Conservation (phyloP, 352 stramenopile genomes). For the Phytophthora tubulina region DNA sequence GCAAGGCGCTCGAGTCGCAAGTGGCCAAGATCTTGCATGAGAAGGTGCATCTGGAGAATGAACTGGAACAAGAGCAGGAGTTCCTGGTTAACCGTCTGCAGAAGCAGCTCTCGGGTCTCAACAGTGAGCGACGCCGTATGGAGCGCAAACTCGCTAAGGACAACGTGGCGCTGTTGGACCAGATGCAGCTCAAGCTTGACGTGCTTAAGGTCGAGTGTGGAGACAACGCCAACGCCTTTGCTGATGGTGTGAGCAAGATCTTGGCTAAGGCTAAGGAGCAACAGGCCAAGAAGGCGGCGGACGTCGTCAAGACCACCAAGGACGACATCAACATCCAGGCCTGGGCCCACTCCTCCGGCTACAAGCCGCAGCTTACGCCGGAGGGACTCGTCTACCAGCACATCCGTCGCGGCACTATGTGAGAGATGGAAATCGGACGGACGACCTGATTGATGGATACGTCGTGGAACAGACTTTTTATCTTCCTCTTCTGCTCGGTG, state of each 20-base stretch:
- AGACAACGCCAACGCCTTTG: slow-evolving; percentile 70
- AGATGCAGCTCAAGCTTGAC: slow-evolving; percentile 75
- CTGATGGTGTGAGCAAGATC: slow-evolving; percentile 61
- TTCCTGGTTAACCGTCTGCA: slow-evolving; percentile 89
- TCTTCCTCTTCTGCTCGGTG: slow-evolving; percentile 11
- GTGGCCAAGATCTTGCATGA: slow-evolving; percentile 85
- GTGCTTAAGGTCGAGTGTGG: slow-evolving; percentile 60
- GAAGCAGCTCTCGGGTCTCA: slow-evolving; percentile 79
- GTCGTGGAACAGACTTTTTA: slow-evolving; percentile 8
- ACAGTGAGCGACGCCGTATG: slow-evolving; percentile 76
- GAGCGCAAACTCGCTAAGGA: slow-evolving; percentile 83
- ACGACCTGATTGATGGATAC: slow-evolving; percentile 1
- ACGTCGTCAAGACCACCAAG: slow-evolving; percentile 59
- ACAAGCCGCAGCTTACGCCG: slow-evolving; percentile 51
- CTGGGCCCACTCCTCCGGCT: slow-evolving; percentile 39
- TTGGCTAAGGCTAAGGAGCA: slow-evolving; percentile 64
- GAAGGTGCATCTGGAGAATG: slow-evolving; percentile 88
- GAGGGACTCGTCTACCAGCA: slow-evolving; percentile 75
- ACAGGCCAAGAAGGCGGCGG: slow-evolving; percentile 59
- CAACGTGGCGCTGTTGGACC: slow-evolving; percentile 72
- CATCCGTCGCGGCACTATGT: slow-evolving; percentile 83
- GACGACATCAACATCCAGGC: slow-evolving; percentile 74
- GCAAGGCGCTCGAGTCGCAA: slow-evolving; percentile 78
- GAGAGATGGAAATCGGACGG: slow-evolving; percentile 23
- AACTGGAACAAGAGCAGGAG: slow-evolving; percentile 90